Evolutionary conservation across 108 stramenopile species (phyloP).

Genomic region (Licmophora abbreviata): DNA sequence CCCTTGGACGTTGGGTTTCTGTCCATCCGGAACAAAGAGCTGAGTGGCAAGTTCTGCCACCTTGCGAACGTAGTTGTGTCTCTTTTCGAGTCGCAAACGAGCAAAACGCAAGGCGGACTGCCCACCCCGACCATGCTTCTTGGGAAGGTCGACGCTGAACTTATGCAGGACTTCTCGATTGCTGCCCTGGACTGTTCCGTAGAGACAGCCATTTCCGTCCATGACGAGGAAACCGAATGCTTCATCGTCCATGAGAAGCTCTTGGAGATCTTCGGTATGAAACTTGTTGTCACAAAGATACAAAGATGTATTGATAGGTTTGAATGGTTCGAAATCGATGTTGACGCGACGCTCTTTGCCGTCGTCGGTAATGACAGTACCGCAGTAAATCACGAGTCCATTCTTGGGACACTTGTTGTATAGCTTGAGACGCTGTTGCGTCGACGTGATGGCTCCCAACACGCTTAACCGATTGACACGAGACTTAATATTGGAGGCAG

Average conservation of each 20-base stretch:
- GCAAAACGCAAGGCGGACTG: constrained; percentile 99
- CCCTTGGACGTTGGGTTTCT: constrained; percentile 94
- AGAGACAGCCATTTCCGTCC: constrained; percentile 98
- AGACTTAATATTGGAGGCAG: constrained; percentile 98
- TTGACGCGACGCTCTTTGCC: constrained; percentile 97
- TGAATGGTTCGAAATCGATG: constrained; percentile 98
- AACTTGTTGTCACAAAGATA: constrained; percentile 99
- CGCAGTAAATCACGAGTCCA: constrained; percentile 97
- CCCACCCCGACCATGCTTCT: constrained; percentile 98
- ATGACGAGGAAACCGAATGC: constrained; percentile 98
- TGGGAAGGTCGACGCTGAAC: constrained; percentile 97
- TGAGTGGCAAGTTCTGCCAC: constrained; percentile 96
- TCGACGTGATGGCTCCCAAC: constrained; percentile 95
- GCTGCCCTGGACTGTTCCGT: constrained; percentile 92
- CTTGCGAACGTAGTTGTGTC: constrained; percentile 99
- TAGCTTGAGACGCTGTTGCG: constrained; percentile 97
- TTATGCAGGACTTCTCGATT: constrained; percentile 94
- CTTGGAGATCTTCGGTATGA: constrained; percentile 96
- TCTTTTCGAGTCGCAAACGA: constrained; percentile 96
- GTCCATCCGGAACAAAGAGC: constrained; percentile 93
- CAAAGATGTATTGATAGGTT: constrained; percentile 98
- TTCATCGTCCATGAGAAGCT: constrained; percentile 97
- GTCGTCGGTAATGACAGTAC: constrained; percentile 97
- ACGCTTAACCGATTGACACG: constrained; percentile 96
- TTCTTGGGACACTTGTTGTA: constrained; percentile 93